Evolutionary conservation across 192 early-diverging fungal species (phyloP).

Genomic region (Gaertneriomyces sp.): DNA sequence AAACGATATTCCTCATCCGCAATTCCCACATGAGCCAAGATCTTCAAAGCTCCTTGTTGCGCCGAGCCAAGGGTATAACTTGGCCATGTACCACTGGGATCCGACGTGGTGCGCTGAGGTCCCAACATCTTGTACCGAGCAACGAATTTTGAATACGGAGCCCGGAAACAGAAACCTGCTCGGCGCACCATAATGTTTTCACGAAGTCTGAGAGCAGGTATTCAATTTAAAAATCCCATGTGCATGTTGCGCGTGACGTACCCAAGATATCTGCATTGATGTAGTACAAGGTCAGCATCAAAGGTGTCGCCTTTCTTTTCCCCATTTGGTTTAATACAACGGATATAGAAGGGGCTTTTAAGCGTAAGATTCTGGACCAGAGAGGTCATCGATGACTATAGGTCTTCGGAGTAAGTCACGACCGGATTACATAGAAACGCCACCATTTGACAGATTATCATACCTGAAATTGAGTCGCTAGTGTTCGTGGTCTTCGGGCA

Average conservation of each 20-base stretch:
- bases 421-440: too few species aligned
- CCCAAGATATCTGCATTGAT: conserved; percentile 87
- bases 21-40: conserved; percentile 36
- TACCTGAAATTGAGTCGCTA: conserved; percentile 15
- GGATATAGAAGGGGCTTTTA: conserved; percentile 34
- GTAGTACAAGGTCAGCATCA: conserved; percentile 77
- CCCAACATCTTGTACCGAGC: conserved; percentile 43
- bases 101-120: not conserved
- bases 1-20: conserved; percentile 77
- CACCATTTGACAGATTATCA: too few species aligned
- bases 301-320: conserved; percentile 85
- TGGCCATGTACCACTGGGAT: conserved; percentile 7
- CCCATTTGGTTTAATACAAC: conserved; percentile 93
- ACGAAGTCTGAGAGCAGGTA: conserved; percentile 40
- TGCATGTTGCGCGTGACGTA: conserved; percentile 76
- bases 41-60: not conserved
- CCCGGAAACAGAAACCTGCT: conserved; percentile 93
- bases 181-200: conserved; percentile 96
- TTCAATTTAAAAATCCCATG: conserved; percentile 89
- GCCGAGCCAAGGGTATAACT: conserved; percentile 1
- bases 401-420: conserved; percentile 10
- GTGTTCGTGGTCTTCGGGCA: conserved; percentile 33
- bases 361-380: conserved; percentile 34
- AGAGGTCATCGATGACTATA: conserved; percentile 18
- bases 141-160: conserved; percentile 85